Evolutionary conservation across 1,139 yeast genomes (phyloP).

Genomic region (Taphrina communis): DNA sequence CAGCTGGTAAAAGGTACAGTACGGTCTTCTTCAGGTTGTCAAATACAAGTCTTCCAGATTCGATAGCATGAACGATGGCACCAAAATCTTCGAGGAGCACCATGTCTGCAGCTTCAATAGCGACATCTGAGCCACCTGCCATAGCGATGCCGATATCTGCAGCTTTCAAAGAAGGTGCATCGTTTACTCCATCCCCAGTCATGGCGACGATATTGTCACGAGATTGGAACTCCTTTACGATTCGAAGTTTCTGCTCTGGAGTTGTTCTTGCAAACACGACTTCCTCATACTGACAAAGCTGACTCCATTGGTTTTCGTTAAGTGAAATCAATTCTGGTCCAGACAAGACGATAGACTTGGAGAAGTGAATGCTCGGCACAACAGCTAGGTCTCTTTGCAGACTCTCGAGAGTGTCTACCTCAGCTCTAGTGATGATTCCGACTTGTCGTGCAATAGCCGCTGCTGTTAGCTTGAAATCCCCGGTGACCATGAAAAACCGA

Average conservation of each 20-base stretch:
- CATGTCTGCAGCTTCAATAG: slow-evolving; percentile 64
- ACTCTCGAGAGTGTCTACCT: slow-evolving; percentile 45
- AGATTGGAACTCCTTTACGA: slow-evolving; percentile 59
- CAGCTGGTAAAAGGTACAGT: slow-evolving; percentile 62
- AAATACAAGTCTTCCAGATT: slow-evolving; percentile 60
- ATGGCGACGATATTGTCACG: slow-evolving; percentile 64
- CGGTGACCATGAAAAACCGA: slow-evolving; percentile 61
- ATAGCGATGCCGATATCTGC: slow-evolving; percentile 80
- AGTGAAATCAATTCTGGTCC: slow-evolving; percentile 55
- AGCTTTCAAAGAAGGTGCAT: slow-evolving; percentile 78
- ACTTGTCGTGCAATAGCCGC: slow-evolving; percentile 59
- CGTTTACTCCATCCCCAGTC: slow-evolving; percentile 85
- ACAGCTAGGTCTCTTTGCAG: slow-evolving; percentile 47
- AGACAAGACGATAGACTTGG: slow-evolving; percentile 52
- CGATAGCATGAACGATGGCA: slow-evolving; percentile 59
- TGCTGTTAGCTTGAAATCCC: slow-evolving; percentile 63
- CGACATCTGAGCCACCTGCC: slow-evolving; percentile 62
- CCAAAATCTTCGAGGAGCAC: slow-evolving; percentile 56
- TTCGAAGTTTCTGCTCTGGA: slow-evolving; percentile 61
- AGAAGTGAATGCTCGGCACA: slow-evolving; percentile 48
- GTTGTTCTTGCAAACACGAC: slow-evolving; percentile 62
- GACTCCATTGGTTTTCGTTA: slow-evolving; percentile 58
- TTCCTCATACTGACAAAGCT: slow-evolving; percentile 53
- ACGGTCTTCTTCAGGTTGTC: slow-evolving; percentile 61
- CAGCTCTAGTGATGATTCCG: slow-evolving; percentile 54